phyloP scores from a whole-genome alignment of 2,329 filamentous ascomycete species.

The Davidsoniella virescens region DNA sequence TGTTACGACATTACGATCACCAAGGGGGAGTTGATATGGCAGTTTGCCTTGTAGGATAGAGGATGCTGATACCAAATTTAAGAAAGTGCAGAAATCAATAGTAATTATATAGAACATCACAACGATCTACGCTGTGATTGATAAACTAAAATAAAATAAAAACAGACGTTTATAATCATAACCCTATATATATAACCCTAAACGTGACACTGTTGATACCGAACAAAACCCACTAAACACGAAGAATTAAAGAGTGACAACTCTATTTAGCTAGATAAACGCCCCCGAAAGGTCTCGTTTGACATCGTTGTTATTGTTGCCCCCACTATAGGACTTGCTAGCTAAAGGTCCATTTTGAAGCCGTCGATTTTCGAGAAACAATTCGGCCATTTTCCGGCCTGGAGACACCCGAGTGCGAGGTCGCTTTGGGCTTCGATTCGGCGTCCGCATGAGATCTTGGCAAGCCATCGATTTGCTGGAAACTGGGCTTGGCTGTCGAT shows the following conservation, averaged over 20 bases:
- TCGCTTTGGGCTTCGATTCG: neutral
- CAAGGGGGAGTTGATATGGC: too few species aligned
- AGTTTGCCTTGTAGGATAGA: too few species aligned
- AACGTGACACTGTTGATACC: neutral
- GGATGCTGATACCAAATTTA: neutral
- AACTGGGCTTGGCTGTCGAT: neutral
- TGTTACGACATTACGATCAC: too few species aligned
- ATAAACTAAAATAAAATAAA: neutral
- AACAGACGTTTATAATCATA: neutral
- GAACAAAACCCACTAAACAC: neutral
- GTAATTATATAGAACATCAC: neutral
- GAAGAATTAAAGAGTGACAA: neutral
- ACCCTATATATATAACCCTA: neutral
- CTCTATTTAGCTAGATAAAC: slow-evolving; percentile 6
- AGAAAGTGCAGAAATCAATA: neutral
- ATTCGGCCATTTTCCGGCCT: slow-evolving; percentile 9
- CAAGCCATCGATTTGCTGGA: neutral
- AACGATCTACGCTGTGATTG: neutral
- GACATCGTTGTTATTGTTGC: neutral
- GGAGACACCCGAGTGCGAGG: slow-evolving; percentile 7
- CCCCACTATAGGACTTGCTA: too few species aligned
- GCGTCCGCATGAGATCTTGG: neutral
- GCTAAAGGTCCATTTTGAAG: neutral
- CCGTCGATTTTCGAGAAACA: slow-evolving; percentile 10
- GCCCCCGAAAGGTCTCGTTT: slow-evolving; percentile 9